Base-by-base conservation (phyloP, 495 filamentous ascomycete genomes). In the Neurospora sp. region DNA sequence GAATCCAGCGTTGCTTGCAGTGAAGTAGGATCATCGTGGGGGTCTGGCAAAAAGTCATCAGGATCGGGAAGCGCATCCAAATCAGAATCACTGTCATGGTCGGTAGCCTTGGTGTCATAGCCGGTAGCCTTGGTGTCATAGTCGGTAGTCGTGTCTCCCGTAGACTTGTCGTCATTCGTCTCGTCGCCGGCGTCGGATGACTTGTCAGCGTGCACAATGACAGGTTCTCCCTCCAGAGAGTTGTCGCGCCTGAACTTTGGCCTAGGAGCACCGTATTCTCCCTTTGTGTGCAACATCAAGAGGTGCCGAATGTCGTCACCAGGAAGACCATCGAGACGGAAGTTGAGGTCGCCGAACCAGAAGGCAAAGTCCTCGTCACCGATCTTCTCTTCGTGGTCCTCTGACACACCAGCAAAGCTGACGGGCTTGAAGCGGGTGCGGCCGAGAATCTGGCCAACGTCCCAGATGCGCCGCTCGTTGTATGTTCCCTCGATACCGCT, bases 281-380 rank as follows among this genome's bases (percentile, higher is more conserved):
- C 92, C 31, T 86, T 86, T 1, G 92, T 91, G 78, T 98, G 94
- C 22, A 96, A 86, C 81, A 90, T 90, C 38, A 99, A 86, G 8
- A 98, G 87, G 69, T 90, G 88, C 31, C 96, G 88, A 40, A 99
- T 95, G 80, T 98, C 96, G 68, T 93, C 93, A 0, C 93, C 94
- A 0, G 96, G 91, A 6, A 98, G 88, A 68, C 90, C 91, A 61
- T 97, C 94, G 1, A 99, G 84, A 41, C 96, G 87, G 77, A 97
- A 99, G 80, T 99, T 99, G 9, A 99, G 85, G 81, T 99, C 96
- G 27, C 96, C 96, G 79, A 97, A 94, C 93, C 94, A 98, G 76
- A 98, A 97, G 1, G 90, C 87, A 81, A 97, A 94, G 78, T 98
- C 96, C 73, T 95, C 94, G 68, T 94, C 90, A 2, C 93, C 94